Percentiles rank a stretch among this genome's conserved stretches.
These are phyloP conservation scores for Penicillium sp. DNA, from an alignment of 2,329 filamentous ascomycete species.

Conservation along the genomic window DNA sequence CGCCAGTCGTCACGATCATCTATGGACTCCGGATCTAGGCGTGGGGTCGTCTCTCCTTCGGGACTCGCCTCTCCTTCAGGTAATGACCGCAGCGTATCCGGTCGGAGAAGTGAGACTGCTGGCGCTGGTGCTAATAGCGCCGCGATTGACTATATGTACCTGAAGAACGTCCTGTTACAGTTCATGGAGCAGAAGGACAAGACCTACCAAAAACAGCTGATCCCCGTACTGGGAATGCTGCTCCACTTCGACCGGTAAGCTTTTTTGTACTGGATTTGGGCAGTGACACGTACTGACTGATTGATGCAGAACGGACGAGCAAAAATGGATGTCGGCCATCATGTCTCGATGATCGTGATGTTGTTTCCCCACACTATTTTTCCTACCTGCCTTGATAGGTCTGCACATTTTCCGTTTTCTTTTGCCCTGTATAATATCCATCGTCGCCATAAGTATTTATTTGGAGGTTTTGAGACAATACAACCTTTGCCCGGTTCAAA, in stretches of 20 bases:
- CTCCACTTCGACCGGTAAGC: conserved; percentile 63
- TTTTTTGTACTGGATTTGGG: background rate
- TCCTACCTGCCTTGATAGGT: too few species aligned
- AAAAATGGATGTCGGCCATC: conserved; percentile 81
- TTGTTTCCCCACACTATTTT: too few species aligned
- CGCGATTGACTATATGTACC: conserved; percentile 59
- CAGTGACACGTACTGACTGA: conserved; percentile 17
- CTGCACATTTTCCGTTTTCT: conserved; percentile 10
- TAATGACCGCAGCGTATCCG: conserved; percentile 36
- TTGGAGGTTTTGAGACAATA: background rate
- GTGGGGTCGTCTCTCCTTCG: conserved; percentile 49
- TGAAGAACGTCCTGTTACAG: conserved; percentile 65
- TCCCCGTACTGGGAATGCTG: conserved; percentile 64
- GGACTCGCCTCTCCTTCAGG: conserved; percentile 50
- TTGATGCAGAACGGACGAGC: conserved; percentile 64
- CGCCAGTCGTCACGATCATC: conserved; percentile 58
- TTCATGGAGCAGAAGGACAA: conserved; percentile 66
- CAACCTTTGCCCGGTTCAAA: too few species aligned
- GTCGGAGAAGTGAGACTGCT: conserved; percentile 39
- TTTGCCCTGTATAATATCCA: conserved; percentile 16
- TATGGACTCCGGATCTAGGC: conserved; percentile 52
- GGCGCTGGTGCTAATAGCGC: conserved; percentile 26
- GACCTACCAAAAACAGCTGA: conserved; percentile 64
- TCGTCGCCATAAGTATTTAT: too few species aligned
- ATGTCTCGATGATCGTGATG: conserved; percentile 45